phyloP scores from a whole-genome alignment of 352 stramenopile species.

The Globisporangium alternatum region DNA sequence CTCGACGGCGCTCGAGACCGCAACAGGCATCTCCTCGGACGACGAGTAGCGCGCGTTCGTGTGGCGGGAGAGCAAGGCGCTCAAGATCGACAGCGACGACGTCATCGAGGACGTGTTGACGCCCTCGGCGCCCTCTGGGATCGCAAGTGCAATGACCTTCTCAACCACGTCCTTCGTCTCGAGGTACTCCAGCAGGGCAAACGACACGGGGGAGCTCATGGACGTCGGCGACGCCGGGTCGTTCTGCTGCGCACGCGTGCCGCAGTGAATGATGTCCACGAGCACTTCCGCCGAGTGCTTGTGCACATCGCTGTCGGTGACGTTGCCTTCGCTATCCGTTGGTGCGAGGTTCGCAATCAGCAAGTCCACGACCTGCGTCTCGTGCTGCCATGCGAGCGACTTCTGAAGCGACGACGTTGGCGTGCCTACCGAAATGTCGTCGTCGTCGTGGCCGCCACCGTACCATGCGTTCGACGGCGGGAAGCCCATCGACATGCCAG shows the following conservation, averaged over 20 bases:
- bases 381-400: conserved; percentile 68
- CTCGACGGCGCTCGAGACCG: conserved; percentile 49
- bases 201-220: conserved; percentile 48
- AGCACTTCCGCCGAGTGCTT: conserved; percentile 82
- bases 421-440: conserved; percentile 61
- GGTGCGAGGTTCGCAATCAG: conserved; percentile 54
- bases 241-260: conserved; percentile 68
- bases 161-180: conserved; percentile 73
- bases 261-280: conserved; percentile 86
- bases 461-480: conserved; percentile 76
- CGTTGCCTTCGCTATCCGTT: conserved; percentile 24
- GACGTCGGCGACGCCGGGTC: conserved; percentile 63
- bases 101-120: conserved; percentile 74
- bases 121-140: conserved; percentile 31
- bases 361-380: conserved; percentile 67
- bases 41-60: conserved; percentile 76
- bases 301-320: conserved; percentile 71
- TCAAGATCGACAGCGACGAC: conserved; percentile 71
- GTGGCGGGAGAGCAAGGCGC: conserved; percentile 68
- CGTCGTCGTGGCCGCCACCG: conserved; percentile 54
- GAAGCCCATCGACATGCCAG: conserved; percentile 72
- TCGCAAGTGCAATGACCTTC: conserved; percentile 56
- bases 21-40: conserved; percentile 57
- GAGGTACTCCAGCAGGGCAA: conserved; percentile 74
- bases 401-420: conserved; percentile 65